phyloP scores from a whole-genome alignment of 2,329 filamentous ascomycete genomes.

The Grosmannia clavigera region DNA sequence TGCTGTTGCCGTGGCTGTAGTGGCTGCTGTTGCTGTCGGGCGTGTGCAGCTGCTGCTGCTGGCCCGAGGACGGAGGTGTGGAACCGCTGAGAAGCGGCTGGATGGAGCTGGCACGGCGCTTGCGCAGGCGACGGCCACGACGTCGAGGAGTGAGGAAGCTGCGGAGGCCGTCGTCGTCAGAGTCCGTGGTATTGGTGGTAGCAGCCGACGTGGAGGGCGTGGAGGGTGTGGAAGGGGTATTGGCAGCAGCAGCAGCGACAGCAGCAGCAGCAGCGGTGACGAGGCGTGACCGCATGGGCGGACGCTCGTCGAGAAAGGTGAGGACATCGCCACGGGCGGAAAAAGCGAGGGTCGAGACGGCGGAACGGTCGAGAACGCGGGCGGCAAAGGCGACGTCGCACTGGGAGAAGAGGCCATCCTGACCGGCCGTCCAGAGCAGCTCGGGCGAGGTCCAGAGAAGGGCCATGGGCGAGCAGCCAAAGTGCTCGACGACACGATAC shows the following conservation, averaged over 20 bases:
- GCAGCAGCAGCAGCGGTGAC: not conserved
- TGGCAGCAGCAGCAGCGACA: not conserved
- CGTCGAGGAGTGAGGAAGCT: conserved; percentile 41
- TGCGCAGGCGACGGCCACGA: conserved; percentile 24
- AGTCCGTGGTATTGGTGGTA: conserved; percentile 45
- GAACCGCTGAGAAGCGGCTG: conserved; percentile 37
- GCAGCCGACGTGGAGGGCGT: conserved; percentile 11
- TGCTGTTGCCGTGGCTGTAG: not conserved
- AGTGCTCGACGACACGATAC: conserved; percentile 52
- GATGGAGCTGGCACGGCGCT: conserved; percentile 29
- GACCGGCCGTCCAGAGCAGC: conserved; percentile 52
- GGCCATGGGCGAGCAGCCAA: conserved; percentile 42
- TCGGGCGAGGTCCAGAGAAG: conserved; percentile 54
- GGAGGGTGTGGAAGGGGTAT: conserved; percentile 16
- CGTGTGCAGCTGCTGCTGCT: conserved; percentile 14
- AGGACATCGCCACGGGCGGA: conserved; percentile 46
- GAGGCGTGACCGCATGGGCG: conserved; percentile 25
- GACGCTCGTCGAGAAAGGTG: conserved; percentile 50
- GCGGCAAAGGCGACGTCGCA: conserved; percentile 53
- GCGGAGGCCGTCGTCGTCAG: conserved; percentile 50
- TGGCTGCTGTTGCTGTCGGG: not conserved
- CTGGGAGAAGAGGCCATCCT: conserved; percentile 50
- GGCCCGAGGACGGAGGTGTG: conserved; percentile 12
- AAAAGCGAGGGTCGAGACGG: conserved; percentile 49
- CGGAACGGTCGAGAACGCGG: conserved; percentile 48